phyloP scores from a whole-genome alignment of 129 eudicot species.

The Erigeron canadensis region DNA sequence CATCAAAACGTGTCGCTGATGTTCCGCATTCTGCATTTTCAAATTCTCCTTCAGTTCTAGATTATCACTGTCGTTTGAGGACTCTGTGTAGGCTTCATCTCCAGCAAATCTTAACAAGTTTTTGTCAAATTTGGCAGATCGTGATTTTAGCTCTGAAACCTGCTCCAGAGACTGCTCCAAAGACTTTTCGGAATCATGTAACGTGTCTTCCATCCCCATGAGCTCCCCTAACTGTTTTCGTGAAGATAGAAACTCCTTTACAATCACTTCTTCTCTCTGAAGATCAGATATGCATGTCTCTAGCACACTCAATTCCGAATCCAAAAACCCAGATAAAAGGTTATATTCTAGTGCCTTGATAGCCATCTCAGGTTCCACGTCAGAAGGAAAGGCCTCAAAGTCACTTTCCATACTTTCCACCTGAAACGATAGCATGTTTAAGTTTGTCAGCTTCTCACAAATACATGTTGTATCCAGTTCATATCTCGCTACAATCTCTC shows the following conservation, averaged over 20 bases:
- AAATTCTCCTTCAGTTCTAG: slow-evolving; percentile 38
- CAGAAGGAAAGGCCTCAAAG: slow-evolving; percentile 57
- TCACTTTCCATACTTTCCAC: slow-evolving; percentile 75
- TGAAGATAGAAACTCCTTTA: slow-evolving; percentile 41
- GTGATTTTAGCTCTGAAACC: slow-evolving; percentile 52
- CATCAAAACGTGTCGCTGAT: slow-evolving; percentile 61
- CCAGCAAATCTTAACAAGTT: slow-evolving; percentile 38
- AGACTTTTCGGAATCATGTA: slow-evolving; percentile 55
- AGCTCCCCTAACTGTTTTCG: slow-evolving; percentile 36
- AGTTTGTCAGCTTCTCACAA: slow-evolving; percentile 65
- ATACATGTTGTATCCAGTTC: slow-evolving; percentile 61
- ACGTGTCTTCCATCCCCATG: slow-evolving; percentile 47
- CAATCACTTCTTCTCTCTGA: slow-evolving; percentile 44
- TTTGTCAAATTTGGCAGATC: slow-evolving; percentile 55
- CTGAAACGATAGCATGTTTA: slow-evolving; percentile 62
- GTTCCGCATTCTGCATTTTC: slow-evolving; percentile 78
- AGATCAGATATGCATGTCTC: slow-evolving; percentile 41
- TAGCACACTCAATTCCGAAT: slow-evolving; percentile 59
- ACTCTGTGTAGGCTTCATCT: slow-evolving; percentile 31
- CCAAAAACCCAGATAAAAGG: slow-evolving; percentile 57
- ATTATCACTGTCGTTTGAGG: slow-evolving; percentile 21
- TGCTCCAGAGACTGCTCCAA: slow-evolving; percentile 63
- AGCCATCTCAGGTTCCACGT: slow-evolving; percentile 38
- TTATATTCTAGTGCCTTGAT: slow-evolving; percentile 59
- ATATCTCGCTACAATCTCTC: slow-evolving; percentile 50